A percentile compares a stretch with the other conserved stretches of the same genome.
These are phyloP conservation scores for Aurantiochytrium sp. DNA, from an alignment of 108 stramenopile genomes.

Conservation along the genomic window DNA sequence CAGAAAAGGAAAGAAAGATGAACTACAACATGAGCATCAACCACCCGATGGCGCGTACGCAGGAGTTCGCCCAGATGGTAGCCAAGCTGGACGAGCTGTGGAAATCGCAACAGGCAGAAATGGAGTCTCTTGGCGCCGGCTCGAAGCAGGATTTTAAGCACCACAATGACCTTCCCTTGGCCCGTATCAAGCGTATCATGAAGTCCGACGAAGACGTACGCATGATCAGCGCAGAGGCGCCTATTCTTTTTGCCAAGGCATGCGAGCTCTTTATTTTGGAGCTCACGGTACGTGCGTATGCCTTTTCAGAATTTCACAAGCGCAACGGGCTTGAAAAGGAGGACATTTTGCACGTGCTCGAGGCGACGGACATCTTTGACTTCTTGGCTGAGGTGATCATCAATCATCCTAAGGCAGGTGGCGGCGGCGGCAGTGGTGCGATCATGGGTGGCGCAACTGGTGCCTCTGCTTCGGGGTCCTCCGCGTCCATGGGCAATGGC, in stretches of 20 bases:
- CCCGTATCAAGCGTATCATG: conserved; percentile 98
- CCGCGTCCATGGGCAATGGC: no score
- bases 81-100: conserved; percentile 4
- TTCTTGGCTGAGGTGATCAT: conserved; percentile 43
- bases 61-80: conserved; percentile 1
- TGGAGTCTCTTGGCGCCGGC: background rate
- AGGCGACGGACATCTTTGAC: conserved; percentile 53
- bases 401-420: background rate
- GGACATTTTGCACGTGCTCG: conserved; percentile 44
- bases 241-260: conserved; percentile 94
- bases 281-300: conserved; percentile 80
- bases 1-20: background rate
- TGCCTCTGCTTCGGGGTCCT: no score
- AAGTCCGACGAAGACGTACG: conserved; percentile 91
- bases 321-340: conserved; percentile 44
- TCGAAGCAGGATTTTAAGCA: conserved; percentile 12
- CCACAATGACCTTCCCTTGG: conserved; percentile 62
- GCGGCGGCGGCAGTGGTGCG: no score
- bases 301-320: conserved; percentile 51
- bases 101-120: background rate
- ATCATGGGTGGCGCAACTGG: no score
- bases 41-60: conserved; percentile 8
- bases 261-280: conserved; percentile 97
- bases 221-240: conserved; percentile 94
- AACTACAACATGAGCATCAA: conserved; percentile 17